These are phyloP conservation scores for Aspergillus nanangensis DNA, from an alignment of 495 filamentous ascomycete species.

Conservation along the genomic window DNA sequence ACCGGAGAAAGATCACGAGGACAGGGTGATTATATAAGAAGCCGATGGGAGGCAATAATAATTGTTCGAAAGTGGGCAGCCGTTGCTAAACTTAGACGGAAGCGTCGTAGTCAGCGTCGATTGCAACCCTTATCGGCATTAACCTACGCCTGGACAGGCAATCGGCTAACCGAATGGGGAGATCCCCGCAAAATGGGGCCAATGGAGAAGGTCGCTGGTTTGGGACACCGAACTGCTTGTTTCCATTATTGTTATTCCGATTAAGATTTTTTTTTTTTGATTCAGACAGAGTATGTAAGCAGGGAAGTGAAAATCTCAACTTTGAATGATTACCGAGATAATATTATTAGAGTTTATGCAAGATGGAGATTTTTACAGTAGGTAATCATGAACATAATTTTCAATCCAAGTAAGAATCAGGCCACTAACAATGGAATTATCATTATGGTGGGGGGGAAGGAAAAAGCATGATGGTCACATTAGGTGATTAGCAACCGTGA, in stretches of 20 bases:
- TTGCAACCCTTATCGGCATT: neutral
- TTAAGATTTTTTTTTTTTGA: neutral
- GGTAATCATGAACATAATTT: neutral
- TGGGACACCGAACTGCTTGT: neutral
- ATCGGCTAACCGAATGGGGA: neutral
- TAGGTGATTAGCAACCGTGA: neutral
- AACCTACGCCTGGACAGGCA: neutral
- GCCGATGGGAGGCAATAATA: neutral
- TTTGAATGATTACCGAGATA: too few species aligned
- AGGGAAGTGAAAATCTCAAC: too few species aligned
- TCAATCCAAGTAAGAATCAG: too few species aligned
- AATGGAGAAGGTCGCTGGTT: neutral
- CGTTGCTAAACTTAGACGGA: neutral
- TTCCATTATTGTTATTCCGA: neutral
- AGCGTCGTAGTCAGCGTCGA: neutral
- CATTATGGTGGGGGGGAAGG: neutral
- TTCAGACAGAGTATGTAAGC: neutral
- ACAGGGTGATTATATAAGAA: neutral
- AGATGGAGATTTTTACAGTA: too few species aligned
- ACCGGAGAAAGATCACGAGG: neutral
- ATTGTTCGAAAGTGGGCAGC: too few species aligned
- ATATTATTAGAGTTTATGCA: too few species aligned
- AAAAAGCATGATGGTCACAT: neutral
- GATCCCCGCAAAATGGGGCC: neutral
- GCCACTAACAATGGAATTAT: too few species aligned